Percentiles rank a stretch among this genome's conserved stretches.
Evolutionary conservation across 345 rosid species (phyloP).

Genomic region (Angophora floribunda): DNA sequence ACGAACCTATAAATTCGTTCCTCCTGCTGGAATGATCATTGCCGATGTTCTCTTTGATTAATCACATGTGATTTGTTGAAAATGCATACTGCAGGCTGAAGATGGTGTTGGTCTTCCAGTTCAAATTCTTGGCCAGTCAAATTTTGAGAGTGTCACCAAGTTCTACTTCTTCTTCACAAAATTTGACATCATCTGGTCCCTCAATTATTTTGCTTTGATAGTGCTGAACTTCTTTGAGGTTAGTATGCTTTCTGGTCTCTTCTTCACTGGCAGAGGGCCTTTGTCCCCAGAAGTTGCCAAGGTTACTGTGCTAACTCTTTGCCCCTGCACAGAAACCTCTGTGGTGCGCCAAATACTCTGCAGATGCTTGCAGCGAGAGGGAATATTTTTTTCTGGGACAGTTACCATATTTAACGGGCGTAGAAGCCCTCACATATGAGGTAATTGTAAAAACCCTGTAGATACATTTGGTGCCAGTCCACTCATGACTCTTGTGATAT

Average conservation of each 20-base stretch:
- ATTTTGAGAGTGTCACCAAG: conserved; percentile 56
- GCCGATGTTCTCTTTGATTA: neutral
- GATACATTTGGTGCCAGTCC: neutral
- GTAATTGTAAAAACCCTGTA: conserved; percentile 13
- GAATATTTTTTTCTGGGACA: conserved; percentile 78
- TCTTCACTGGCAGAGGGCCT: neutral
- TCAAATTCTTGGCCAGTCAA: conserved; percentile 65
- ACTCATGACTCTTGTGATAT: neutral
- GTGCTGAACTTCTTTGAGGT: conserved; percentile 87
- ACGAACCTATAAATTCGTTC: neutral
- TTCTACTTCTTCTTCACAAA: conserved; percentile 50
- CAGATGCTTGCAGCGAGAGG: conserved; percentile 58
- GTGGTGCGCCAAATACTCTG: conserved; percentile 52
- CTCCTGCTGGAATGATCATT: neutral
- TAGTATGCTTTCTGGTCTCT: neutral
- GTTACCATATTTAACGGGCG: conserved; percentile 70
- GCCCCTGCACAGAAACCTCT: conserved; percentile 63
- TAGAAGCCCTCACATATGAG: conserved; percentile 76
- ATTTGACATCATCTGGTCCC: conserved; percentile 72
- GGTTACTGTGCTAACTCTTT: neutral
- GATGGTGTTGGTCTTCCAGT: conserved; percentile 93
- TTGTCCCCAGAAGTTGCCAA: neutral
- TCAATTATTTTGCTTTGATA: conserved; percentile 75
- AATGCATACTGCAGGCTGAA: conserved; percentile 52
- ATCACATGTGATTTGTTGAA: neutral